These are phyloP conservation scores for Aaosphaeria arxii DNA, from an alignment of 2,329 filamentous ascomycete species.

Conservation along the genomic window DNA sequence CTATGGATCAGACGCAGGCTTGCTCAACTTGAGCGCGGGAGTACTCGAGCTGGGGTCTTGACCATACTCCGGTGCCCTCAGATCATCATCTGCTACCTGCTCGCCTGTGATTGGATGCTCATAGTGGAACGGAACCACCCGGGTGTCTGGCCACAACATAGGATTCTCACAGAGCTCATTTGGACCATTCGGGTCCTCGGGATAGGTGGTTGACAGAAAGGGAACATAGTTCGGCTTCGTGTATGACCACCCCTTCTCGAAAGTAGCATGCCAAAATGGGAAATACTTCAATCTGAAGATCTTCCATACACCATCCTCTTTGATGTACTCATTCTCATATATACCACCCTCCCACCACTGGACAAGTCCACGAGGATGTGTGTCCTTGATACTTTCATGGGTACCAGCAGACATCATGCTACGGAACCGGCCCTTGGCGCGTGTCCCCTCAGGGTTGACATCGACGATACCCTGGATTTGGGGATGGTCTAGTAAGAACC, in stretches of 20 bases:
- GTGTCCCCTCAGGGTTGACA: constrained; percentile 46
- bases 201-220: constrained; percentile 48
- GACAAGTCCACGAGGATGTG: constrained; percentile 51
- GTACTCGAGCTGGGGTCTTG: constrained; percentile 40
- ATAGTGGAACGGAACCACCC: constrained; percentile 55
- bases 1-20: constrained; percentile 18
- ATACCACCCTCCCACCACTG: constrained; percentile 60
- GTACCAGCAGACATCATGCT: constrained; percentile 56
- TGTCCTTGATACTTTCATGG: constrained; percentile 50
- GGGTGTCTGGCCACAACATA: constrained; percentile 57
- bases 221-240: constrained; percentile 55
- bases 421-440: constrained; percentile 52
- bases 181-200: constrained; percentile 51
- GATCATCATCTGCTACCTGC: constrained; percentile 44
- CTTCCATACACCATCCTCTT: constrained; percentile 55
- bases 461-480: constrained; percentile 59
- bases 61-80: constrained; percentile 49
- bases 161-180: constrained; percentile 54
- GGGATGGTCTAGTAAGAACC: constrained; percentile 56
- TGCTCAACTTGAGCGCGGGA: constrained; percentile 42
- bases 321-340: constrained; percentile 60
- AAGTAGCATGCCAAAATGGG: constrained; percentile 55
- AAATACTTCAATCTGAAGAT: constrained; percentile 55
- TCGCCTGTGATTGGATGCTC: constrained; percentile 51
- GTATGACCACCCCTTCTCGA: constrained; percentile 53